phyloP scores from a whole-genome alignment of 345 rosid genomes.

The Syzygium aromaticum region DNA sequence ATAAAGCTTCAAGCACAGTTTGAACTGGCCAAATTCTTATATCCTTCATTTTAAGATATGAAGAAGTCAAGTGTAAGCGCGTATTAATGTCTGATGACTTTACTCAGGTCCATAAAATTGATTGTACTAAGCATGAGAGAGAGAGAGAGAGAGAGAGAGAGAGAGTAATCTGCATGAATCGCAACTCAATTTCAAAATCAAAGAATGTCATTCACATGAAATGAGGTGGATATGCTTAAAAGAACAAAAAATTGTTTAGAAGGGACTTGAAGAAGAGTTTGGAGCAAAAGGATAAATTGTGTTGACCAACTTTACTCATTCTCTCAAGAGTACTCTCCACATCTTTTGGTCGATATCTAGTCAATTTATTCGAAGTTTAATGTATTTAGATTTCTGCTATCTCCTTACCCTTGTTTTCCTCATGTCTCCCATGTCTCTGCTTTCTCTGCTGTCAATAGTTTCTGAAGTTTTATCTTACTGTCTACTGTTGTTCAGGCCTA shows the following conservation, averaged over 20 bases:
- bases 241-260: background rate
- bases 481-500: constrained; percentile 48
- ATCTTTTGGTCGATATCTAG: background rate
- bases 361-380: background rate
- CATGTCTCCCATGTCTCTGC: background rate
- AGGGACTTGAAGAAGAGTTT: background rate
- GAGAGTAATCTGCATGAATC: background rate
- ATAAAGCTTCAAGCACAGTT: background rate
- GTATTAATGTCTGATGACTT: too few species aligned
- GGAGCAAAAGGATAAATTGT: background rate
- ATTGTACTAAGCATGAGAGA: too few species aligned
- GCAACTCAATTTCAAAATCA: background rate
- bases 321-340: background rate
- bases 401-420: background rate
- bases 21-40: too few species aligned
- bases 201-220: background rate
- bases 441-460: background rate
- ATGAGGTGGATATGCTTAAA: background rate
- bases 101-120: too few species aligned
- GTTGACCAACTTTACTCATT: background rate
- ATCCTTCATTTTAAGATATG: too few species aligned
- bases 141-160: background rate
- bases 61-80: too few species aligned
- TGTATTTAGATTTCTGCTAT: background rate
- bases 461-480: background rate